A percentile compares a stretch with the other conserved stretches of the same genome.
These are phyloP conservation scores for Plasmodium billcollinsi DNA, from an alignment of 169 alveolate species.

Conservation along the genomic window DNA sequence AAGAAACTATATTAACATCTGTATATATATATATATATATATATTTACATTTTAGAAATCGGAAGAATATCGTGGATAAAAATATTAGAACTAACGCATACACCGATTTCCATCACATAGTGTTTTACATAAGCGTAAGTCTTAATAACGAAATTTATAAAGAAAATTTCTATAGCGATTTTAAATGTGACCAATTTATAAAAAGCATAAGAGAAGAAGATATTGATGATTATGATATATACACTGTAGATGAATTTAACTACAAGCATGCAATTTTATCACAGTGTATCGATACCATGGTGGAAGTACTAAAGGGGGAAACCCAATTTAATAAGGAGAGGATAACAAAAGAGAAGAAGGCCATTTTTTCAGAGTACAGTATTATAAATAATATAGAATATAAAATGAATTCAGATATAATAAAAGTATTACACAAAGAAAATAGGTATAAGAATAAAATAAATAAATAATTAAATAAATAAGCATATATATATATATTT, in stretches of 20 bases:
- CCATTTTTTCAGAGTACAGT: slow-evolving; percentile 89
- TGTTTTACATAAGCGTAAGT: slow-evolving; percentile 86
- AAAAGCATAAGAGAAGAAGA: slow-evolving; percentile 43
- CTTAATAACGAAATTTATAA: slow-evolving; percentile 55
- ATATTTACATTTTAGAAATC: slow-evolving; percentile 5
- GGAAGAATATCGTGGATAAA: slow-evolving; percentile 63
- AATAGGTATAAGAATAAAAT: slow-evolving; percentile 76
- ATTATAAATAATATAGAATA: slow-evolving; percentile 88
- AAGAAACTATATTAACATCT: no score
- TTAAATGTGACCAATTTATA: slow-evolving; percentile 23
- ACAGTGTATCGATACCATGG: slow-evolving; percentile 70
- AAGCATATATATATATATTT: neutral
- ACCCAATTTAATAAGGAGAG: slow-evolving; percentile 87
- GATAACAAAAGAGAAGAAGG: slow-evolving; percentile 87
- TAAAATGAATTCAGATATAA: slow-evolving; percentile 87
- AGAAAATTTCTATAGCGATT: slow-evolving; percentile 21
- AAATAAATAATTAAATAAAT: no score
- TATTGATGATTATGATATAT: slow-evolving; percentile 65
- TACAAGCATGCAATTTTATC: slow-evolving; percentile 67
- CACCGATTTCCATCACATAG: slow-evolving; percentile 91
- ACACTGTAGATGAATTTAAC: slow-evolving; percentile 71
- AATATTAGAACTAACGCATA: slow-evolving; percentile 89
- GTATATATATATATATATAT: neutral
- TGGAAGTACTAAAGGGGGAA: slow-evolving; percentile 69
- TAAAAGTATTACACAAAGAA: slow-evolving; percentile 86